Conservation (phyloP, 1,139 yeast genomes). For the Taphrina populina region DNA sequence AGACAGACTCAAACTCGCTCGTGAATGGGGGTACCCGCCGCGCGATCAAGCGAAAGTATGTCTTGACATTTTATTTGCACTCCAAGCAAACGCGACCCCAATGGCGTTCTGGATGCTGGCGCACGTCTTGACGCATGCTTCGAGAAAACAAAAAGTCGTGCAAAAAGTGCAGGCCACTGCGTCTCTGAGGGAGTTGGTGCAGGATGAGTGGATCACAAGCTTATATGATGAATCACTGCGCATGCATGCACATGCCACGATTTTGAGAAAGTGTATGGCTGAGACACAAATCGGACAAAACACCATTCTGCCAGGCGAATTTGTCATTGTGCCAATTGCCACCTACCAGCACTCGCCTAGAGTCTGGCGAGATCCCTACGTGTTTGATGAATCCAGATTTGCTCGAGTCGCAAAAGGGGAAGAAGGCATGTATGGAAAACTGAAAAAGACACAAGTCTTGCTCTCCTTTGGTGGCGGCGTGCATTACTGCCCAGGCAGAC, state of each 20-base stretch:
- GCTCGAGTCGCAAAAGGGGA: too few relatives aligned
- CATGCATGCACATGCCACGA: conserved; percentile 1
- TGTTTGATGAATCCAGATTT: background rate
- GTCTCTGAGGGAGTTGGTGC: background rate
- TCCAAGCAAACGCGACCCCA: conserved; percentile 7
- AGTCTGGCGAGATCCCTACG: background rate
- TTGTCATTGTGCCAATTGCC: background rate
- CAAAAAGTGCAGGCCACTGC: background rate
- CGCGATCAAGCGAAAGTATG: background rate
- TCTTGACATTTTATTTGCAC: conserved; percentile 1
- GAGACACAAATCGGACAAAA: background rate
- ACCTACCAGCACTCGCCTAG: background rate
- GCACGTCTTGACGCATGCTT: background rate
- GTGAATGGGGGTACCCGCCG: background rate
- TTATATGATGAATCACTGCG: background rate
- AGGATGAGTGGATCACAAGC: background rate
- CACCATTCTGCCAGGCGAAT: background rate
- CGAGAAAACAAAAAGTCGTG: background rate
- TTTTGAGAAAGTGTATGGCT: background rate
- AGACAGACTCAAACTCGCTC: background rate
- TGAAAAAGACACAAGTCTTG: background rate
- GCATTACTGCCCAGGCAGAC: conserved; percentile 13
- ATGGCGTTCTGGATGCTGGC: conserved; percentile 4
- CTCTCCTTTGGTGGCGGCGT: conserved; percentile 3
- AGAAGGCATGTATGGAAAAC: background rate